phyloP scores from a whole-genome alignment of 331 rosid species.

The Cydonia oblonga region DNA sequence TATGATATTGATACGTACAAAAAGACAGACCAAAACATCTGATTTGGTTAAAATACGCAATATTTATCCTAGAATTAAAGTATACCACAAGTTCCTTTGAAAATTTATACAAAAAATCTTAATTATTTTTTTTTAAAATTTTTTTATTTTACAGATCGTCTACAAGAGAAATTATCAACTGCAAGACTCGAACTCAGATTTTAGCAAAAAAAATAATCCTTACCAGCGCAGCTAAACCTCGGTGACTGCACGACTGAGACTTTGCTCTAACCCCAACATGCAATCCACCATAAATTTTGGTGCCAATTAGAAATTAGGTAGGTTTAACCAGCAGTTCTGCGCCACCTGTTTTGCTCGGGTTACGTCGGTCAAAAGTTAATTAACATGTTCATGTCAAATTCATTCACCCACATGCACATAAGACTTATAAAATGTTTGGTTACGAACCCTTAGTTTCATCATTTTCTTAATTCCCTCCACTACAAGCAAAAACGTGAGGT shows the following conservation, averaged over 20 bases:
- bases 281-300: constrained; percentile 16
- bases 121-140: too few relatives aligned
- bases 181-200: too few relatives aligned
- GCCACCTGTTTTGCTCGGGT: neutral
- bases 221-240: too few relatives aligned
- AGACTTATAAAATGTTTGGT: too few relatives aligned
- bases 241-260: neutral
- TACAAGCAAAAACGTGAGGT: too few relatives aligned
- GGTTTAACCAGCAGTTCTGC: neutral
- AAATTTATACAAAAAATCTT: too few relatives aligned
- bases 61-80: too few relatives aligned
- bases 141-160: too few relatives aligned
- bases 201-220: too few relatives aligned
- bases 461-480: too few relatives aligned
- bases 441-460: too few relatives aligned
- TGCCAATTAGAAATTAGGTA: neutral
- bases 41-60: neutral
- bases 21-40: neutral
- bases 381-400: neutral
- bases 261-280: constrained; percentile 3
- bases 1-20: neutral
- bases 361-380: constrained; percentile 13
- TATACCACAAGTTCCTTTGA: too few relatives aligned
- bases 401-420: neutral
- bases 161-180: fast-evolving